Evolutionary conservation across 2,329 filamentous ascomycete species (phyloP).

Genomic region (Emmonsia crescens): DNA sequence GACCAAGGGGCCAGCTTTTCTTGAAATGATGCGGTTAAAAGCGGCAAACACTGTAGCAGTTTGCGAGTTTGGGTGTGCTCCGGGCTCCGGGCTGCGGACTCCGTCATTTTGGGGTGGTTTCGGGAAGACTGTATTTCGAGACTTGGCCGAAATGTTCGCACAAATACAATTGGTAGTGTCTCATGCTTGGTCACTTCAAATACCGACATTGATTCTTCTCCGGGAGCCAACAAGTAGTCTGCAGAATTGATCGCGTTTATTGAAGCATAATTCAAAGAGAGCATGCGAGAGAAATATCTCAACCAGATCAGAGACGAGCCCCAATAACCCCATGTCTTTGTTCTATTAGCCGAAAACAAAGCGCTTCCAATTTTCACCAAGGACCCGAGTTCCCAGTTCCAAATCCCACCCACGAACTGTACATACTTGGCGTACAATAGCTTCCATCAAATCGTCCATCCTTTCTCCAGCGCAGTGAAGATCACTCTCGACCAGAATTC

Average conservation of each 20-base stretch:
- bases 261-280: neutral
- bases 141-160: neutral
- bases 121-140: neutral
- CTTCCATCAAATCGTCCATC: constrained; percentile 70
- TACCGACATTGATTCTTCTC: neutral
- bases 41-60: neutral
- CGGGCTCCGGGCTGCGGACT: neutral
- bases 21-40: neutral
- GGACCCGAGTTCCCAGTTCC: constrained; percentile 54
- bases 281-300: neutral
- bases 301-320: neutral
- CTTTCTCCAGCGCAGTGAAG: constrained; percentile 66
- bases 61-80: neutral
- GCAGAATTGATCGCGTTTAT: neutral
- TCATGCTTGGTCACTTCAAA: neutral
- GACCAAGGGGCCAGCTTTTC: neutral
- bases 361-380: constrained; percentile 64
- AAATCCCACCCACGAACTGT: constrained; percentile 66
- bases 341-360: constrained; percentile 56
- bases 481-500: constrained; percentile 81
- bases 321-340: neutral
- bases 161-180: neutral
- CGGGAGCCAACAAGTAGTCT: neutral
- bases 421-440: constrained; percentile 67
- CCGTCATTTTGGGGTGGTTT: neutral